Evolutionary conservation across 306 rosid species (phyloP), one percentile per base, ranked within the genome.

Genomic region (Casuarina glauca): DNA sequence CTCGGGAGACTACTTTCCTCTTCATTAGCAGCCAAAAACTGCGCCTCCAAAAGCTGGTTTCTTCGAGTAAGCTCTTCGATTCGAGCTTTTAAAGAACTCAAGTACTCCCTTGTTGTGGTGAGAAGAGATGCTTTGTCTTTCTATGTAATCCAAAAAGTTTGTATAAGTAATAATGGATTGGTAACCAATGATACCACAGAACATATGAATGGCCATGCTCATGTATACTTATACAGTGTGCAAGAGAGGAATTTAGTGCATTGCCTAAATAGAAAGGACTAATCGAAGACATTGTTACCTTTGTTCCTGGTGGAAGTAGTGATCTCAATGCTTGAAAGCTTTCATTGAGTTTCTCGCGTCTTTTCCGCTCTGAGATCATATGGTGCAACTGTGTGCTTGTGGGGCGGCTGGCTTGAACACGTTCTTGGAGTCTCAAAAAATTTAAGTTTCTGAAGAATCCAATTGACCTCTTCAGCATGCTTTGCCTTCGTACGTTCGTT

Each of bases 91-190:
- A 92, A 86, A 0, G 86, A 80, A 4, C 78, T 81, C 83, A 94
- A 52, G 72, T 80, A 84, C 75, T 94, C 97, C 87, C 79, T 92
- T 32, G 97, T 91, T 2, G 87, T 69, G 80, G 79, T 83, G 3
- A 94, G 92, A 66, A 94, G 86, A 0, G 98, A 91, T 2, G 89
- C 94, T 83, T 90, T 92, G 79, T 94, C 97, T 88, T 90, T 94
- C 98, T 94, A 67, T 76, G 60, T 32, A 69, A 77, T 42, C n/a
- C 16, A 79, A 55, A 50, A 43, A 9, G 69, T 62, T 12, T 38
- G 19, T 20, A 26, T 26, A 26, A 26, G 32, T 52, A 52, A 36
- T 35, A 41, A 16, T 41, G 9, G 3, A 67, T 2, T 41, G 49
- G 42, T 50, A 44, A 6, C 50, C 45, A 36, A 78, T 17, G 10